A percentile compares a stretch with the other conserved stretches of the same genome.
These are phyloP conservation scores for Solanum hybrid DNA, from an alignment of 305 asterid genomes.

Conservation along the genomic window DNA sequence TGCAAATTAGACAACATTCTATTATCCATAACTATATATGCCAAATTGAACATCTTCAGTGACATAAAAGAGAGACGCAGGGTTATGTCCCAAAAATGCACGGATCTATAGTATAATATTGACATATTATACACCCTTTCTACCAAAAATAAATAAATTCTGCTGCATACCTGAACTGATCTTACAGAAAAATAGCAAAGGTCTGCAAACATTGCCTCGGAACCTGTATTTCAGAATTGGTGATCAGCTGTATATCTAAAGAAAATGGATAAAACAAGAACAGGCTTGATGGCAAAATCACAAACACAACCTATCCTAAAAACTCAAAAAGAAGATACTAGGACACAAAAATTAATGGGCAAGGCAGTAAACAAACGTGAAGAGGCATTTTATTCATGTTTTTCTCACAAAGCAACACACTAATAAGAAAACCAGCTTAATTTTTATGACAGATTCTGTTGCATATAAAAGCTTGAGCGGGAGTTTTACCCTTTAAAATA, in stretches of 20 bases:
- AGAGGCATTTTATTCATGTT: not conserved
- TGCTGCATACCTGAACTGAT: slow-evolving; percentile 75
- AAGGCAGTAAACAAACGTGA: not conserved
- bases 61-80: not conserved
- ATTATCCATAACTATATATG: slow-evolving; percentile 9
- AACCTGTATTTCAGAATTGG: slow-evolving; percentile 66
- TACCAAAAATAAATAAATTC: not conserved
- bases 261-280: slow-evolving; percentile 7
- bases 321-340: not conserved
- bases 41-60: not conserved
- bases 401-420: not conserved
- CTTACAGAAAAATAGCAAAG: slow-evolving; percentile 97
- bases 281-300: not conserved
- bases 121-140: not conserved
- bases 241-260: slow-evolving; percentile 31
- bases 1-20: slow-evolving; percentile 24
- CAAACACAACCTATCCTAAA: not conserved
- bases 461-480: not conserved
- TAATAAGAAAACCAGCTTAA: not conserved
- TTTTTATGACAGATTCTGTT: not conserved
- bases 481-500: not conserved
- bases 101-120: slow-evolving; percentile 3
- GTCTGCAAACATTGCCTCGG: slow-evolving; percentile 99
- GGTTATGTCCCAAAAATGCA: not conserved
- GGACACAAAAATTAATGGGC: not conserved